Base-by-base conservation (phyloP, 169 alveolate species). In the Cystoisospora suis region DNA sequence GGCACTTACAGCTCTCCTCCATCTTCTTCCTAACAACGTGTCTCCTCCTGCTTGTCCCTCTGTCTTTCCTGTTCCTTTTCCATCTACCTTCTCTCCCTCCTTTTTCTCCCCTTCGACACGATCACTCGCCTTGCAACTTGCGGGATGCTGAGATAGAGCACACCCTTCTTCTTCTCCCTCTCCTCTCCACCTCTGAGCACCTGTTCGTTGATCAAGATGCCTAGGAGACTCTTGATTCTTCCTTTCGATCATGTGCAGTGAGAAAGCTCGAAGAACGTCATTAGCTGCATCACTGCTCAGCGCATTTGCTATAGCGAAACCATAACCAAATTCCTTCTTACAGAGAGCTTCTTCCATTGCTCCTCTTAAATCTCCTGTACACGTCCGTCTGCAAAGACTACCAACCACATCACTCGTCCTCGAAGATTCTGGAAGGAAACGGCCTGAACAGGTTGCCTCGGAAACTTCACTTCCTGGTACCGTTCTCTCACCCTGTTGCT, bases 271-370 rank as follows among this genome's bases (percentile, higher is more conserved):
- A 12, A 81, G 88, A 27, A 75, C 75, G 58, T 36, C 75, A 34
- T 81, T 49, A 42, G 56, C 88, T 4, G 88, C 59, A 36, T 53
- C 77, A 38, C 72, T 49, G 47, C 88, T 49, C 53, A 49, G 20
- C 15, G 75, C 88, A 29, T 81, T 81, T 17, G 53, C 88, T 5
- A 81, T 32, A 34, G 88, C 88, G 61, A 81, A 29, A 4, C 77
- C 88, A 32, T 81, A 75, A n/a, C 36, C 88, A 44, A 12, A 49
- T 20, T 36, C 29, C 75, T 49, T 46, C 77, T 27, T 15, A 0
- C 36, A 47, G 32, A 36, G 42, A 3, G 88, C 75, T 9, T 44
- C 65, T 0, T 47, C 36, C 58, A 49, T 20, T 7, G 77, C 88
- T 34, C 88, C 88, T 34, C 47, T 46, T 4, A 49, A 49, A 34